Percentiles rank a stretch among this genome's conserved stretches.
Conservation (phyloP, 1,284 basidiomycete species). For the Tremellales sp. region DNA sequence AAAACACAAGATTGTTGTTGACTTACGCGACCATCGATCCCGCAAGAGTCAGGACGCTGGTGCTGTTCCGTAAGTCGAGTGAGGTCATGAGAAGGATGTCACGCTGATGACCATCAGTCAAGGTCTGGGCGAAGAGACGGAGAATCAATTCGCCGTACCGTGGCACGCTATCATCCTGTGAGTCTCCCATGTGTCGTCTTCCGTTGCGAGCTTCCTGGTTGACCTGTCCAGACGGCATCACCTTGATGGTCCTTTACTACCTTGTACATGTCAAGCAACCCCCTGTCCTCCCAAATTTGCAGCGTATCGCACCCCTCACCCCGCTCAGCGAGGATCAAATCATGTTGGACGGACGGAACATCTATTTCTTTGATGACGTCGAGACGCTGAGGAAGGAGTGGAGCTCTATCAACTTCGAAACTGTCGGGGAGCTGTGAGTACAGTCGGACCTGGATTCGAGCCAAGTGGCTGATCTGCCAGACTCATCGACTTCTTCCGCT, state of each 20-base stretch:
- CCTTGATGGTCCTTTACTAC: constrained; percentile 95
- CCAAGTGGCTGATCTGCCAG: constrained; percentile 48
- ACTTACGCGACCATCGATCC: constrained; percentile 98
- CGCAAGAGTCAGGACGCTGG: constrained; percentile 84
- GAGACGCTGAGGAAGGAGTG: constrained; percentile 81
- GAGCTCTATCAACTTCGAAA: constrained; percentile 89
- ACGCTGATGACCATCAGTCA: constrained; percentile 59
- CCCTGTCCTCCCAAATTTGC: constrained; percentile 84
- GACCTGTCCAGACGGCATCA: constrained; percentile 71
- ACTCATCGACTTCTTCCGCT: constrained; percentile 96
- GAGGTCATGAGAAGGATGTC: not conserved
- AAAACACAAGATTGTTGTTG: constrained; percentile 92
- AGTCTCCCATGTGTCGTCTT: constrained; percentile 13
- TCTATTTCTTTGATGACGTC: constrained; percentile 97
- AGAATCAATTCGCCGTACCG: constrained; percentile 98
- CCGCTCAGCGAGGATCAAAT: constrained; percentile 83
- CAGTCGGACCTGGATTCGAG: not conserved
- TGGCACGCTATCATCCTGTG: constrained; percentile 86
- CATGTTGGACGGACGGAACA: constrained; percentile 78
- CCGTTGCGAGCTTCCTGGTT: not conserved
- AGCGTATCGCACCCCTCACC: constrained; percentile 79
- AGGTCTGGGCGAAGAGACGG: constrained; percentile 97
- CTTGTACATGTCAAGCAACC: constrained; percentile 95
- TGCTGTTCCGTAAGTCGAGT: constrained; percentile 72
- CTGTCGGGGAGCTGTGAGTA: constrained; percentile 81